phyloP scores from a whole-genome alignment of 2,329 filamentous ascomycete genomes.

The Rhinocladiella mackenziei region DNA sequence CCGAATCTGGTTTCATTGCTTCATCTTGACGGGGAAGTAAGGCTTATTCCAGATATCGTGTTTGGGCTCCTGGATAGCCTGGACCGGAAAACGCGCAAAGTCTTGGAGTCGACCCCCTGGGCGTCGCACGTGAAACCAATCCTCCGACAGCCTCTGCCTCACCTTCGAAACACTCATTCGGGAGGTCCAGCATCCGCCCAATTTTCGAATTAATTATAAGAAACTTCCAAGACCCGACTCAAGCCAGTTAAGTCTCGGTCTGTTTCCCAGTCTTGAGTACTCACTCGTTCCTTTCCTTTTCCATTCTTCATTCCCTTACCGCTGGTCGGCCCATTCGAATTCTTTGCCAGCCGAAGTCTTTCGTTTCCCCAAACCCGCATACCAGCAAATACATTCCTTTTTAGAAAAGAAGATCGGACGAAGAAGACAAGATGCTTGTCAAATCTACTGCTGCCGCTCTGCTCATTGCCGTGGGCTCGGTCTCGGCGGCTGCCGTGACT shows the following conservation, averaged over 20 bases:
- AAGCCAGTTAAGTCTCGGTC: conserved; percentile 5
- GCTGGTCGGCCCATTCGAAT: conserved; percentile 25
- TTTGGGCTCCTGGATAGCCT: too few species aligned
- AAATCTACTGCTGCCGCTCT: conserved; percentile 19
- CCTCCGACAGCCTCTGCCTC: conserved; percentile 20
- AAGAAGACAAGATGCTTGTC: conserved; percentile 24
- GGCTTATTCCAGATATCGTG: conserved; percentile 1
- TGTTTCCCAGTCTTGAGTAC: conserved; percentile 7
- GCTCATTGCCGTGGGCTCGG: conserved; percentile 17
- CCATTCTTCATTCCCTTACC: conserved; percentile 15
- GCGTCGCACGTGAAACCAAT: conserved; percentile 19
- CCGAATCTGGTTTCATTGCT: neutral
- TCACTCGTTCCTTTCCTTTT: conserved; percentile 3
- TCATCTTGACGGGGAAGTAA: neutral
- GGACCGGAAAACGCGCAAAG: conserved; percentile 12
- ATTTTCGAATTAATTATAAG: conserved; percentile 16
- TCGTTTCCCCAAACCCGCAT: conserved; percentile 10
- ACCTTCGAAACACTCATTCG: conserved; percentile 18
- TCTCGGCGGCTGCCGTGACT: conserved; percentile 22
- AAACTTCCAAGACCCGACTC: conserved; percentile 20
- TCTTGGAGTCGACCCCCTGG: conserved; percentile 9
- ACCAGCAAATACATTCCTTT: conserved; percentile 6
- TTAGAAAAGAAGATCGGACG: too few species aligned
- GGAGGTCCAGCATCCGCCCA: conserved; percentile 14
- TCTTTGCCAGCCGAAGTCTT: conserved; percentile 10